Evolutionary conservation across 306 rosid species (phyloP).

Genomic region (Pyrus pyrifolia): DNA sequence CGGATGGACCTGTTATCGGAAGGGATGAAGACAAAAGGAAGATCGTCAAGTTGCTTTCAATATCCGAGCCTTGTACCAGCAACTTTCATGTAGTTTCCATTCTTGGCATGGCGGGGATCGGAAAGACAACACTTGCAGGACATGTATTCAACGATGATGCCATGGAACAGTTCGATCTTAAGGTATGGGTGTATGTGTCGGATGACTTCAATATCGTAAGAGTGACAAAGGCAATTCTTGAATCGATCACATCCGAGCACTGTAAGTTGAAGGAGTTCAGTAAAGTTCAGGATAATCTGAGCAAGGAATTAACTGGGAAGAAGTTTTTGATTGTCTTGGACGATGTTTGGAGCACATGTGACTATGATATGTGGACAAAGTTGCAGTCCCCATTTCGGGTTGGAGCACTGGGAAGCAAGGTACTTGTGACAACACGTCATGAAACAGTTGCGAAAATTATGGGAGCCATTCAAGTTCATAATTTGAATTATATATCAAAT

Average conservation of each 20-base stretch:
- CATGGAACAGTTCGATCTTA: not conserved
- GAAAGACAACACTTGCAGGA: slow-evolving; percentile 9
- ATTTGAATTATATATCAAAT: not conserved
- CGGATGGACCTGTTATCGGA: slow-evolving; percentile 1
- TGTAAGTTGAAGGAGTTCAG: not conserved
- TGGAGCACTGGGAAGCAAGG: not conserved
- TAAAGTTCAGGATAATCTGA: not conserved
- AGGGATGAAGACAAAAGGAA: not conserved
- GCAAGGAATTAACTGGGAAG: not conserved
- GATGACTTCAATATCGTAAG: not conserved
- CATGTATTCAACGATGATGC: not conserved
- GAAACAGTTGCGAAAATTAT: not conserved
- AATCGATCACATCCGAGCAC: not conserved
- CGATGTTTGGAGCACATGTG: slow-evolving; percentile 16
- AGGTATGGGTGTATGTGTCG: not conserved
- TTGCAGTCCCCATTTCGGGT: not conserved
- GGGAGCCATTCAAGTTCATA: not conserved
- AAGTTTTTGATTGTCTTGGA: not conserved
- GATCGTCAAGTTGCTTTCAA: not conserved
- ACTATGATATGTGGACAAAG: not conserved
- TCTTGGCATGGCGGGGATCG: not conserved
- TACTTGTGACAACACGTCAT: slow-evolving; percentile 22
- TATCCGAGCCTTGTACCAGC: not conserved
- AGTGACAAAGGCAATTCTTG: not conserved
- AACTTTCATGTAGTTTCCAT: not conserved